Base-by-base conservation (phyloP, 441 rosid species). In the Euphorbia schlechtendalii region DNA sequence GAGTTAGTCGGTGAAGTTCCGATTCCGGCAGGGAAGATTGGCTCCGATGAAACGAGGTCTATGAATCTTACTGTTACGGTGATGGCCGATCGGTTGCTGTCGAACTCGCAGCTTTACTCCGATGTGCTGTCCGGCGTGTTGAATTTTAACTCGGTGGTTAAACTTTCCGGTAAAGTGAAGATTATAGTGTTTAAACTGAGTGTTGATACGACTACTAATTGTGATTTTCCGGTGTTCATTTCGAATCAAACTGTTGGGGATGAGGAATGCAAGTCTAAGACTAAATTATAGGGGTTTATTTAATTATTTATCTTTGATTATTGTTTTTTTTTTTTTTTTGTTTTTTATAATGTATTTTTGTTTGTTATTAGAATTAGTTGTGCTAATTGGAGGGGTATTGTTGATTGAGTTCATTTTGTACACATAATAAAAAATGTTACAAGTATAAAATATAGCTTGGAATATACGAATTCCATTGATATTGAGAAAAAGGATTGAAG, bases 1-100 rank as follows among this genome's bases (percentile, higher is more conserved):
- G 57, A 80, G 14, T 18, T 67, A 2, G 77, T 89, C 0, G 99
- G 96, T 0, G 87, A 81, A 11, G 90, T 73, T 0, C 96, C 96
- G 0, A 68, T 94, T 34, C 86, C 90, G 0, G 90, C 87, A 0
- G 83, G 77, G 0, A 55, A 75, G 57, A 74, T 90, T 56, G 66
- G 68, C 1, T 67, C 96, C 17, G 79, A 72, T 52, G 36, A 72
- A 20, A 83, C 84, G 7, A 36, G 58, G 22, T 28, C 64, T 3
- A 65, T 87, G 82, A 89, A 86, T 63, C 0, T 90, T 2, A 76
- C 78, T 0, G 74, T 84, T 8, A 84, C 84, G 2, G 11, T 93
- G 8, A 69, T 88, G 86, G 97, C 85, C 41, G 96, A 93, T 71
- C 84, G 89, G 4, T 48, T 89, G 25, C n/a, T 89, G 5, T 60